Conservation (phyloP, 306 rosid species). For the Vigna reflexopilosa region DNA sequence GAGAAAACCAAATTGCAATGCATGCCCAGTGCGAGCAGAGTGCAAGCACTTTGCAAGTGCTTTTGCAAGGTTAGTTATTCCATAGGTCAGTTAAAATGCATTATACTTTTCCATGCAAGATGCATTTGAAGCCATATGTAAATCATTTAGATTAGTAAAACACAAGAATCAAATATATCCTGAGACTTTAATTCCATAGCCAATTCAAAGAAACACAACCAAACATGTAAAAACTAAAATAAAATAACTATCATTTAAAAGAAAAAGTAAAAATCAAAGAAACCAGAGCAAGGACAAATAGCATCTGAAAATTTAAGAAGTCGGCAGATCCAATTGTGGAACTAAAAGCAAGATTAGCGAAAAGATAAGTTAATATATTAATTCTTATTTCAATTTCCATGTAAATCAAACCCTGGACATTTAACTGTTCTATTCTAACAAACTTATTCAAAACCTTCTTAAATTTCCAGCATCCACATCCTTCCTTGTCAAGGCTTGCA, state of each 20-base stretch:
- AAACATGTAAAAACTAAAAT: constrained; percentile 12
- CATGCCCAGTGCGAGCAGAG: constrained; percentile 99
- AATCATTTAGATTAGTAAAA: constrained; percentile 11
- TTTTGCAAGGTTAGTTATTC: constrained; percentile 66
- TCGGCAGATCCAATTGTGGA: constrained; percentile 6
- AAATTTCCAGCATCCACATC: no score
- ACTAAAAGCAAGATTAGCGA: constrained; percentile 7
- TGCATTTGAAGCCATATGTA: constrained; percentile 26
- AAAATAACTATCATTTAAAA: constrained; percentile 9
- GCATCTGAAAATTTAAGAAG: background rate
- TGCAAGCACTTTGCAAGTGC: constrained; percentile 79
- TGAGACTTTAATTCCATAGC: constrained; percentile 23
- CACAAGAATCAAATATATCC: constrained; percentile 24
- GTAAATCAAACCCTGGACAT: constrained; percentile 1
- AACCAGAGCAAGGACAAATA: constrained; percentile 18
- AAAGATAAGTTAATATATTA: background rate
- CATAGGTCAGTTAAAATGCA: constrained; percentile 9
- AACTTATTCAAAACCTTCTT: no score
- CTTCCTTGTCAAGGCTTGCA: background rate
- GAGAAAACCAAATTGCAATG: constrained; percentile 90
- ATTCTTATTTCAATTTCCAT: background rate
- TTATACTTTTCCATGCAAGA: constrained; percentile 33
- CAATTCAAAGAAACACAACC: constrained; percentile 30
- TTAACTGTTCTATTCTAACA: no score
- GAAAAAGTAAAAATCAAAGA: constrained; percentile 13